Evolutionary conservation across 108 stramenopile species (phyloP).

Genomic region (Nitzschia putrida): DNA sequence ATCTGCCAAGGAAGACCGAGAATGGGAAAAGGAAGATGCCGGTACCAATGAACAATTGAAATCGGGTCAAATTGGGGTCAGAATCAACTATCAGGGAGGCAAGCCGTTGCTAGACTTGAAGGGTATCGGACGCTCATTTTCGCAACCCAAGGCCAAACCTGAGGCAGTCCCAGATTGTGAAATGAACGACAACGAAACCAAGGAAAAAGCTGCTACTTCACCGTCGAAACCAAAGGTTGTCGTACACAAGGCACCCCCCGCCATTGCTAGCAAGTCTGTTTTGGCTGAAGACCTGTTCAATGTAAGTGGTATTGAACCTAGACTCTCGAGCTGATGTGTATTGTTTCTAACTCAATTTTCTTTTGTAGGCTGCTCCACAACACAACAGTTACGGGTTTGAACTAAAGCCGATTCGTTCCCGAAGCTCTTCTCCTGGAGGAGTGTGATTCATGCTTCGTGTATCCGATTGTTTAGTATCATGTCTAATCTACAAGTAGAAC

Average conservation of each 20-base stretch:
- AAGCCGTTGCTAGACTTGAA: conserved; percentile 31
- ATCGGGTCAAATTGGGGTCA: conserved; percentile 43
- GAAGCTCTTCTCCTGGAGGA: not conserved
- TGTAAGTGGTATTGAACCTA: conserved; percentile 12
- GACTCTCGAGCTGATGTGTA: not conserved
- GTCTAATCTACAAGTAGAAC: no score
- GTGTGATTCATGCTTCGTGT: not conserved
- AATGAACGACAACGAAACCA: not conserved
- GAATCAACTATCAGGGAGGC: conserved; percentile 27
- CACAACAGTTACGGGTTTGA: conserved; percentile 50
- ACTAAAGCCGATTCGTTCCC: conserved; percentile 32
- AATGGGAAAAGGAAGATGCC: conserved; percentile 58
- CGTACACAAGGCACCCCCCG: conserved; percentile 26
- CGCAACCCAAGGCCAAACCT: not conserved
- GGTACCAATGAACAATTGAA: conserved; percentile 21
- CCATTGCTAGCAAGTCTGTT: conserved; percentile 49
- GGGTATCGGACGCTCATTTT: conserved; percentile 22
- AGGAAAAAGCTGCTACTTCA: not conserved
- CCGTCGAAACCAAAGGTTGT: conserved; percentile 19
- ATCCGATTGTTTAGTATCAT: no score
- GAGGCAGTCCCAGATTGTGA: not conserved
- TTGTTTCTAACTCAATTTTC: not conserved
- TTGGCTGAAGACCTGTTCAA: conserved; percentile 46
- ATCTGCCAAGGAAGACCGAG: conserved; percentile 71
- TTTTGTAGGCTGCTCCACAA: conserved; percentile 38